Evolutionary conservation across 139 green algal genomes (phyloP).

Genomic region (Asterochloris erici): DNA sequence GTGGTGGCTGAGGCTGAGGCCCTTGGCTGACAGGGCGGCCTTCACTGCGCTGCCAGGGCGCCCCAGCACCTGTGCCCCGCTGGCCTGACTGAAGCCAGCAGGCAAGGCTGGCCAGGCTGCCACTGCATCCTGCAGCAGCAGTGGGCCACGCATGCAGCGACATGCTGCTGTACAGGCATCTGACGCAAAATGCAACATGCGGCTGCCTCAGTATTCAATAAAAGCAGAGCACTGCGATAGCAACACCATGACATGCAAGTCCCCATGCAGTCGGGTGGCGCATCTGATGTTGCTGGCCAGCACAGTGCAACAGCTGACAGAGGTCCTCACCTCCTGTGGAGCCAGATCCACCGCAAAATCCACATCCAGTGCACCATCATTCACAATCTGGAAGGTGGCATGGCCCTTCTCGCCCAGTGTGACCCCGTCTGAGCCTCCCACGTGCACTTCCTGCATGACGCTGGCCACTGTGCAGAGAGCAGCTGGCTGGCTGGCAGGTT

Average conservation of each 20-base stretch:
- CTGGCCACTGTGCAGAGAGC: background rate
- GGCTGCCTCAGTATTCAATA: background rate
- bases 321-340: background rate
- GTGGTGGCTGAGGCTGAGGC: background rate
- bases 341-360: constrained; percentile 13
- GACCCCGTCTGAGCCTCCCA: constrained; percentile 35
- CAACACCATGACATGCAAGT: no score
- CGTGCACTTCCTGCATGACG: background rate
- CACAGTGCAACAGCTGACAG: background rate
- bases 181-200: background rate
- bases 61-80: background rate
- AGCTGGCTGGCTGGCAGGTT: background rate
- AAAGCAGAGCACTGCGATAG: background rate
- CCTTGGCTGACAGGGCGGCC: background rate
- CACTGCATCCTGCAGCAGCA: background rate
- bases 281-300: background rate
- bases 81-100: background rate
- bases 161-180: background rate
- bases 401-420: constrained; percentile 41
- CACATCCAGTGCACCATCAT: constrained; percentile 58
- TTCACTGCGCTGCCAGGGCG: background rate
- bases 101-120: background rate
- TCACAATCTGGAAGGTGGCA: constrained; percentile 41
- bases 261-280: background rate
- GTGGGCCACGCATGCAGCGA: background rate